These are phyloP conservation scores for Parasitella parasitica DNA, from an alignment of 371 early-diverging fungal genomes.

Conservation along the genomic window DNA sequence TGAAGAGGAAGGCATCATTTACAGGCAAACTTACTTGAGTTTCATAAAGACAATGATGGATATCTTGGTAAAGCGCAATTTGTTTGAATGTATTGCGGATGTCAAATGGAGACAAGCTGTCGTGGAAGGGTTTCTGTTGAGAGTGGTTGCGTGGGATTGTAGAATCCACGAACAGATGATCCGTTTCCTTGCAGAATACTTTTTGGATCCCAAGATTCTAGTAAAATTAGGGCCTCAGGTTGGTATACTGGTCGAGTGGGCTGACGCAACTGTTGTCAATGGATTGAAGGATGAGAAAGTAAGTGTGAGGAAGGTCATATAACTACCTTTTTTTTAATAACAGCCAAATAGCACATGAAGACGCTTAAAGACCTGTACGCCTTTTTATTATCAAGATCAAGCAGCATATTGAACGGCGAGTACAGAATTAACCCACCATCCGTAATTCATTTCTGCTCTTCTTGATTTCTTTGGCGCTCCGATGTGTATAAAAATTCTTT, in stretches of 20 bases:
- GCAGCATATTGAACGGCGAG: conserved; percentile 31
- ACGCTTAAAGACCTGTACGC: conserved; percentile 25
- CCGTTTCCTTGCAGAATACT: conserved; percentile 41
- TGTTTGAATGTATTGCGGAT: conserved; percentile 40
- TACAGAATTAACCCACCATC: conserved; percentile 34
- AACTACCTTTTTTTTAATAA: background rate
- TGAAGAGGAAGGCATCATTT: conserved; percentile 31
- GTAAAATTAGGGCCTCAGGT: conserved; percentile 31
- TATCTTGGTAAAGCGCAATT: conserved; percentile 39
- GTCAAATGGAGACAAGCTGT: conserved; percentile 42
- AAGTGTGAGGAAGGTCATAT: background rate
- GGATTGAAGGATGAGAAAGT: conserved; percentile 36
- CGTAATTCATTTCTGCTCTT: conserved; percentile 9
- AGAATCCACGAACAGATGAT: conserved; percentile 46
- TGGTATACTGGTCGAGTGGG: conserved; percentile 36
- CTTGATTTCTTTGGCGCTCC: background rate
- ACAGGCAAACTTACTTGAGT: conserved; percentile 48
- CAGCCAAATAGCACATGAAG: conserved; percentile 11
- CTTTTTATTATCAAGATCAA: conserved; percentile 27
- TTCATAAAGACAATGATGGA: conserved; percentile 50
- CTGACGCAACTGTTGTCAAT: conserved; percentile 20
- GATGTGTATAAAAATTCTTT: background rate
- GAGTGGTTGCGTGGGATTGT: conserved; percentile 39
- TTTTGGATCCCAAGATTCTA: conserved; percentile 26
- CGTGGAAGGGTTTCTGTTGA: conserved; percentile 49